Evolutionary conservation across 2,329 filamentous ascomycete genomes (phyloP).

Genomic region (Paracoccidioides lutzii): DNA sequence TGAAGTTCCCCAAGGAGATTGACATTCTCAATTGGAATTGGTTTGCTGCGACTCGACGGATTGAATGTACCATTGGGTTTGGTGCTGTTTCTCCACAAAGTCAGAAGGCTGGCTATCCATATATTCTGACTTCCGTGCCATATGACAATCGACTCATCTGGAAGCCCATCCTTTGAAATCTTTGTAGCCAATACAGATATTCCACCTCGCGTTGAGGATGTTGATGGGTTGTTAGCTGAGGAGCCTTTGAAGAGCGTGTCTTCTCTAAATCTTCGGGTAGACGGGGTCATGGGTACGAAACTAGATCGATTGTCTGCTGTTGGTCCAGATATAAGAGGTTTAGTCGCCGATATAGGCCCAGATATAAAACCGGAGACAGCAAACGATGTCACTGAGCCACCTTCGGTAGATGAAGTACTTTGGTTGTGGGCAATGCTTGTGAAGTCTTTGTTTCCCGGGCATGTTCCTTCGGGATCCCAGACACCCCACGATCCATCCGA

Average conservation of each 20-base stretch:
- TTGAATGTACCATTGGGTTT: slow-evolving; percentile 28
- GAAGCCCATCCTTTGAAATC: slow-evolving; percentile 21
- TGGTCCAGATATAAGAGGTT: slow-evolving; percentile 16
- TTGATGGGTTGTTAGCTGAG: slow-evolving; percentile 15
- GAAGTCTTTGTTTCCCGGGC: slow-evolving; percentile 26
- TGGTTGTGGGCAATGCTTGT: slow-evolving; percentile 26
- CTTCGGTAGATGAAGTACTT: slow-evolving; percentile 26
- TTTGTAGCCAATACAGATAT: slow-evolving; percentile 30
- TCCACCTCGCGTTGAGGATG: slow-evolving; percentile 24
- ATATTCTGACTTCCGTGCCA: slow-evolving; percentile 31
- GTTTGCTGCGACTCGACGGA: slow-evolving; percentile 26
- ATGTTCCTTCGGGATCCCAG: slow-evolving; percentile 36
- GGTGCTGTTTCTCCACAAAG: slow-evolving; percentile 32
- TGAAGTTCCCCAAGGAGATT: slow-evolving; percentile 30
- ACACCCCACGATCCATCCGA: slow-evolving; percentile 38
- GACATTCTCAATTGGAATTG: slow-evolving; percentile 27
- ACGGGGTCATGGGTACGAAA: slow-evolving; percentile 36
- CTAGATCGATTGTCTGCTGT: slow-evolving; percentile 21
- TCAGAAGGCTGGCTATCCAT: slow-evolving; percentile 31
- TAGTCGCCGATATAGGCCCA: slow-evolving; percentile 14
- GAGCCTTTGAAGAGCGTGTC: slow-evolving; percentile 32
- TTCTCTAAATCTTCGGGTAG: slow-evolving; percentile 35
- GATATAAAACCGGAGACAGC: slow-evolving; percentile 30
- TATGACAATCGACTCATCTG: slow-evolving; percentile 34
- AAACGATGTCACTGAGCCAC: slow-evolving; percentile 30